phyloP scores from a whole-genome alignment of 2,329 filamentous ascomycete genomes.

The Hypoxylon sp. region DNA sequence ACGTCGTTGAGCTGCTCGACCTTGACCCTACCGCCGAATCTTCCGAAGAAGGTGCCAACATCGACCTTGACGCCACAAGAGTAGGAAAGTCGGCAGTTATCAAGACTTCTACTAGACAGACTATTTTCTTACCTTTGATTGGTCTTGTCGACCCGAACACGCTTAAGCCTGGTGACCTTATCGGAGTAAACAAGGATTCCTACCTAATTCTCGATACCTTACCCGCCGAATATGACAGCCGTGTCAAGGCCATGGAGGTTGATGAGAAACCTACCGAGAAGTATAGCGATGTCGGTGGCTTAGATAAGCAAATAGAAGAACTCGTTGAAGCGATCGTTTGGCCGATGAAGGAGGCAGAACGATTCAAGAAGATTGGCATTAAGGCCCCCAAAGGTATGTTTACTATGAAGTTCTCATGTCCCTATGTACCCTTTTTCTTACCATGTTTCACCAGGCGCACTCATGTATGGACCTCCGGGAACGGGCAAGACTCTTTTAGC shows the following conservation, averaged over 20 bases:
- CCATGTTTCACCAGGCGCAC: conserved; percentile 74
- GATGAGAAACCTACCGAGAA: conserved; percentile 99
- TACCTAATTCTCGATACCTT: conserved; percentile 97
- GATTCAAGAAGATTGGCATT: conserved; percentile 99
- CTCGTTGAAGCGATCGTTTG: conserved; percentile 98
- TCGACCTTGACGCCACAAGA: conserved; percentile 95
- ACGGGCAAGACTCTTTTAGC: conserved; percentile 94
- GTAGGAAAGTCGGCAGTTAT: conserved; percentile 99
- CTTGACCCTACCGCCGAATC: conserved; percentile 97
- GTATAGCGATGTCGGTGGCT: conserved; percentile 96
- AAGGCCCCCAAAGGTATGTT: conserved; percentile 95
- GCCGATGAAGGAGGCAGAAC: conserved; percentile 99
- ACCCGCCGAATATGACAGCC: conserved; percentile 97
- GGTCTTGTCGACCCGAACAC: conserved; percentile 96
- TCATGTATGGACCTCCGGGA: conserved; percentile 97
- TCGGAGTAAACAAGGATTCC: conserved; percentile 99
- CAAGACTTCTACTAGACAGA: conserved; percentile 98
- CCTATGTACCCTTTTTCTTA: conserved; percentile 28
- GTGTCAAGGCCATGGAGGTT: conserved; percentile 99
- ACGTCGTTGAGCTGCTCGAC: conserved; percentile 97
- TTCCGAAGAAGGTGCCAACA: conserved; percentile 97
- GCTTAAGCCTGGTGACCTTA: conserved; percentile 94
- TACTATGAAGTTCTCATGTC: conserved; percentile 14
- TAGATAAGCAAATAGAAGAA: conserved; percentile 99
- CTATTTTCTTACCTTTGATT: conserved; percentile 97